Conservation (phyloP, 306 rosid genomes). For the Ceratonia siliqua region DNA sequence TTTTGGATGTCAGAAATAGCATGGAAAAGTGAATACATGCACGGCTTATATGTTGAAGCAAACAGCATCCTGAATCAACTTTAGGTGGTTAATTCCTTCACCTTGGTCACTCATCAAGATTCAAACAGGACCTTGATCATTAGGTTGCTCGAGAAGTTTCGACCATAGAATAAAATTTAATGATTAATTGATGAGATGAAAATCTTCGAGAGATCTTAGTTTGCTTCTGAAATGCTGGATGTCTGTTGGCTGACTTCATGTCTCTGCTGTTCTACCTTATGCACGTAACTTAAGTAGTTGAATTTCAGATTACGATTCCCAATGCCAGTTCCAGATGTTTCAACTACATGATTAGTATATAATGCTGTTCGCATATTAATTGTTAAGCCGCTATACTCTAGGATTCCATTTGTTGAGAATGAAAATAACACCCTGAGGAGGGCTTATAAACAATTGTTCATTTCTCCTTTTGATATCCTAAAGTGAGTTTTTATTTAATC, state of each 20-base stretch:
- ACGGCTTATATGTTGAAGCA: no score
- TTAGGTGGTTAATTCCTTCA: background rate
- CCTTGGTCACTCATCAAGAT: background rate
- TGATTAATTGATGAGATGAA: background rate
- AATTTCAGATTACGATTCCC: background rate
- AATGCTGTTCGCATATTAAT: background rate
- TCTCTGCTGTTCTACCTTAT: background rate
- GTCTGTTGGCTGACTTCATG: background rate
- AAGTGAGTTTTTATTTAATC: no score
- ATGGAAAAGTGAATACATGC: background rate
- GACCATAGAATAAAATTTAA: background rate
- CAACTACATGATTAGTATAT: background rate
- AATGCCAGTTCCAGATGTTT: background rate
- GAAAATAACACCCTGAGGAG: no score
- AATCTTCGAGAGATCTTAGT: background rate
- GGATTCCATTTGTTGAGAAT: background rate
- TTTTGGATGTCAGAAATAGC: background rate
- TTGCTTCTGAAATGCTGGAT: background rate
- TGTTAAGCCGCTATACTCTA: background rate
- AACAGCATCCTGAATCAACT: no score
- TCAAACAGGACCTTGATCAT: background rate
- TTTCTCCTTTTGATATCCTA: no score
- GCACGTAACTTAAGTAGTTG: no score
- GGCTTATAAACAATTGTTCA: no score
- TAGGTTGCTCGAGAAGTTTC: background rate